phyloP scores from a whole-genome alignment of 31 red algal genomes.

The Asparagopsis taxiformis region DNA sequence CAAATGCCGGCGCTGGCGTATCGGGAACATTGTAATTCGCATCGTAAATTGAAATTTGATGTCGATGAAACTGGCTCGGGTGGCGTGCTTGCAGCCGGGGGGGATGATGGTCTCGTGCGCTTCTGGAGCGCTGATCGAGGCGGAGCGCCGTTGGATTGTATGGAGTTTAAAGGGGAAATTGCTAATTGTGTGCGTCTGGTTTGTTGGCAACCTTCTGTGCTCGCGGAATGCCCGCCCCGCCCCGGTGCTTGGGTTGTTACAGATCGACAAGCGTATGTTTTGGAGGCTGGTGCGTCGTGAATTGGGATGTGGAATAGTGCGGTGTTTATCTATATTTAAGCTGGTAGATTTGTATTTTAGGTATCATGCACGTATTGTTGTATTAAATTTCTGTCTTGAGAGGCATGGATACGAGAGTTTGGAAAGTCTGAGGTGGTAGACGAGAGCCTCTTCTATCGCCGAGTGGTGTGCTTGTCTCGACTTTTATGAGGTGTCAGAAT shows the following conservation, averaged over 20 bases:
- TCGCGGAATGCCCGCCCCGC: not conserved
- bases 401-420: too few relatives aligned
- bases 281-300: not conserved
- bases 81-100: slow-evolving; percentile 19
- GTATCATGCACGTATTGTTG: too few relatives aligned
- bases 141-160: not conserved
- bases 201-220: not conserved
- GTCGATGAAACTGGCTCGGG: slow-evolving; percentile 15
- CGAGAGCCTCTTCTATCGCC: too few relatives aligned
- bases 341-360: too few relatives aligned
- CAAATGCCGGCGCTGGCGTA: slow-evolving; percentile 1
- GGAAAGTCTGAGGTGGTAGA: too few relatives aligned
- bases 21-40: slow-evolving; percentile 25
- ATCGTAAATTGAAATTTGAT: slow-evolving; percentile 7
- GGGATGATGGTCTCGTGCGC: slow-evolving; percentile 29
- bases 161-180: slow-evolving; percentile 5
- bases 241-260: not conserved
- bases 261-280: not conserved
- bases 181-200: slow-evolving; percentile 12
- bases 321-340: too few relatives aligned
- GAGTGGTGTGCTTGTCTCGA: too few relatives aligned
- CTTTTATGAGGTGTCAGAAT: too few relatives aligned
- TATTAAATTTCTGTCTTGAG: too few relatives aligned
- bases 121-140: slow-evolving; percentile 21
- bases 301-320: too few relatives aligned